A percentile compares a stretch with the other conserved stretches of the same genome.
These are phyloP conservation scores for Colletotrichum paranaense DNA, from an alignment of 2,329 filamentous ascomycete species.

Conservation along the genomic window DNA sequence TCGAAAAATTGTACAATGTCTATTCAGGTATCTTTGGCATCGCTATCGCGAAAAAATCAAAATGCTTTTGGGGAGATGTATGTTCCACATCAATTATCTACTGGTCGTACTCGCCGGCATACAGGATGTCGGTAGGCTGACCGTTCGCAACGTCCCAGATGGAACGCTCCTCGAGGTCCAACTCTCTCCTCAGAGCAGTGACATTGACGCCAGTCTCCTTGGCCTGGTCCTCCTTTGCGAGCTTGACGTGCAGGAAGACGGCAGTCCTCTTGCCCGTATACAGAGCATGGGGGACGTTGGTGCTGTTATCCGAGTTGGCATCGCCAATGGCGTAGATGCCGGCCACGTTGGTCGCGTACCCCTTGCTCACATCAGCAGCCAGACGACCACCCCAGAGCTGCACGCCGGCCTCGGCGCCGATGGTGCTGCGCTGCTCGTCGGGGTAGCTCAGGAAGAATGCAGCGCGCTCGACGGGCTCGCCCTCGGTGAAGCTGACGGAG, in stretches of 20 bases:
- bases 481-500: conserved; percentile 62
- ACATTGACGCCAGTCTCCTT: conserved; percentile 43
- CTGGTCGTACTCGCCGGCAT: conserved; percentile 54
- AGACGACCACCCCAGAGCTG: conserved; percentile 56
- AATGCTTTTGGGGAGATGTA: neutral
- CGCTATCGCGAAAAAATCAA: neutral
- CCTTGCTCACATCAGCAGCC: conserved; percentile 51
- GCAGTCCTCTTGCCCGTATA: conserved; percentile 68
- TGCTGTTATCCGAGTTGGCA: conserved; percentile 68
- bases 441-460: conserved; percentile 65
- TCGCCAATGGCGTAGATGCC: conserved; percentile 71
- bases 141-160: conserved; percentile 61
- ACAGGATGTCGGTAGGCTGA: conserved; percentile 53
- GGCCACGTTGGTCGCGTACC: conserved; percentile 60
- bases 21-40: neutral
- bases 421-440: conserved; percentile 56
- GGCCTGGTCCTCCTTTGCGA: conserved; percentile 53
- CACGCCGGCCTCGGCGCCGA: conserved; percentile 62
- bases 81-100: neutral
- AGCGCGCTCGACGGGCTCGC: conserved; percentile 54
- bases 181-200: conserved; percentile 38
- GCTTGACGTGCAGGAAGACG: conserved; percentile 64
- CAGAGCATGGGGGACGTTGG: conserved; percentile 71
- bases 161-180: conserved; percentile 50
- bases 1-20: neutral